Evolutionary conservation across 257 asterid species (phyloP).

Genomic region (Forsythia suspensa): DNA sequence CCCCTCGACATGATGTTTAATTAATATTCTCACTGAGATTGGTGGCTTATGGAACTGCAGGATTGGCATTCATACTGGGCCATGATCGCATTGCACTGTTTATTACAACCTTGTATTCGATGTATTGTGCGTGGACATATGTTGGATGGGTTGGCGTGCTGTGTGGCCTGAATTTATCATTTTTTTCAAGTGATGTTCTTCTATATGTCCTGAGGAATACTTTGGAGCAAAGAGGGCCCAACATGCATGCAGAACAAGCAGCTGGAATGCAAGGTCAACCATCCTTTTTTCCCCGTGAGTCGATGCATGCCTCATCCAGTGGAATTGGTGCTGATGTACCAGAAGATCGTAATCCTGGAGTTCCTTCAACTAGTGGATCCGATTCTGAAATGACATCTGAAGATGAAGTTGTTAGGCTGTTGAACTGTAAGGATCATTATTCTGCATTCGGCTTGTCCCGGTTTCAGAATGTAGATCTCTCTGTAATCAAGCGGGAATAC

Average conservation of each 20-base stretch:
- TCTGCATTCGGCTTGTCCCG: slow-evolving; percentile 80
- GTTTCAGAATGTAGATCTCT: slow-evolving; percentile 64
- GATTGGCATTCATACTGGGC: slow-evolving; percentile 50
- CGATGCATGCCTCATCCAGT: slow-evolving; percentile 44
- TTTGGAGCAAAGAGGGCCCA: slow-evolving; percentile 56
- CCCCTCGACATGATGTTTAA: background rate
- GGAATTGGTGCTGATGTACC: slow-evolving; percentile 40
- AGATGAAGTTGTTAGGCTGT: slow-evolving; percentile 75
- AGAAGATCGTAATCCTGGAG: slow-evolving; percentile 58
- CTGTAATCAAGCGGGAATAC: slow-evolving; percentile 78
- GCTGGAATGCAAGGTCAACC: slow-evolving; percentile 57
- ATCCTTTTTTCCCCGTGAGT: slow-evolving; percentile 44
- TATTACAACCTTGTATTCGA: slow-evolving; percentile 61
- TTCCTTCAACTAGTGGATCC: slow-evolving; percentile 80
- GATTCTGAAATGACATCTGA: slow-evolving; percentile 80
- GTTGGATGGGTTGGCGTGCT: slow-evolving; percentile 83
- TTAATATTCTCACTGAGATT: slow-evolving; percentile 23
- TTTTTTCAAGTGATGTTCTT: slow-evolving; percentile 81
- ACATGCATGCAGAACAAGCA: slow-evolving; percentile 60
- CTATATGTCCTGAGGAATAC: slow-evolving; percentile 64
- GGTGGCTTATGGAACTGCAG: slow-evolving; percentile 45
- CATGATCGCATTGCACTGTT: slow-evolving; percentile 77
- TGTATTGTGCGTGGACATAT: slow-evolving; percentile 75
- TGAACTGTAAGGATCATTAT: slow-evolving; percentile 82
- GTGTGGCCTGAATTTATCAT: slow-evolving; percentile 74